These are phyloP conservation scores for Sporothrix globosa DNA, from an alignment of 2,329 filamentous ascomycete species.

Conservation along the genomic window DNA sequence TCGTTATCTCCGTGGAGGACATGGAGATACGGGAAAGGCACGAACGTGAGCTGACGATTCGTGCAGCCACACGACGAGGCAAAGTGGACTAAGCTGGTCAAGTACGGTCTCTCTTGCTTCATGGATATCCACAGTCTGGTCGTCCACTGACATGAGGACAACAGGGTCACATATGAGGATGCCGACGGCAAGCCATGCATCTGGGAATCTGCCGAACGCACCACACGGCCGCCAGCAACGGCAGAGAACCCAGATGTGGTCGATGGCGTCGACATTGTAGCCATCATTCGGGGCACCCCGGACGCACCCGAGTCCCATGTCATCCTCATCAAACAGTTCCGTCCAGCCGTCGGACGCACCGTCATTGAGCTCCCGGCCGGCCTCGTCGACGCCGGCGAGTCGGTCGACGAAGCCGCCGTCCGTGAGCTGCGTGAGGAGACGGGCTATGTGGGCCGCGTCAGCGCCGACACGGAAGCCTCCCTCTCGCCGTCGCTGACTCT, in stretches of 20 bases:
- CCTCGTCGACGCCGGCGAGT: conserved; percentile 64
- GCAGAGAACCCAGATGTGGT: conserved; percentile 56
- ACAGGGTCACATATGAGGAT: conserved; percentile 65
- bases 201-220: conserved; percentile 75
- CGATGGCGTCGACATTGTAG: conserved; percentile 74
- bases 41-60: neutral
- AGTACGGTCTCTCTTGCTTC: conserved; percentile 47
- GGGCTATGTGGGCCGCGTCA: conserved; percentile 59
- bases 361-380: conserved; percentile 68
- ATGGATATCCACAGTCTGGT: conserved; percentile 4
- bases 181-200: conserved; percentile 60
- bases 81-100: conserved; percentile 62
- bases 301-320: conserved; percentile 53
- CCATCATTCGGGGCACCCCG: conserved; percentile 60
- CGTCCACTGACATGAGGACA: neutral
- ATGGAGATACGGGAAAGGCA: neutral
- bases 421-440: conserved; percentile 69
- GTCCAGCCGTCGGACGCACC: conserved; percentile 62
- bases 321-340: conserved; percentile 68
- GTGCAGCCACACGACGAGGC: conserved; percentile 56
- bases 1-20: neutral
- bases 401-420: conserved; percentile 62
- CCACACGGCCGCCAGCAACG: conserved; percentile 58
- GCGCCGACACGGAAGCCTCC: neutral
- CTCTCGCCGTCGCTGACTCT: neutral